Evolutionary conservation across 139 green algal species (phyloP).

Genomic region (Astrephomene gubernaculifera): DNA sequence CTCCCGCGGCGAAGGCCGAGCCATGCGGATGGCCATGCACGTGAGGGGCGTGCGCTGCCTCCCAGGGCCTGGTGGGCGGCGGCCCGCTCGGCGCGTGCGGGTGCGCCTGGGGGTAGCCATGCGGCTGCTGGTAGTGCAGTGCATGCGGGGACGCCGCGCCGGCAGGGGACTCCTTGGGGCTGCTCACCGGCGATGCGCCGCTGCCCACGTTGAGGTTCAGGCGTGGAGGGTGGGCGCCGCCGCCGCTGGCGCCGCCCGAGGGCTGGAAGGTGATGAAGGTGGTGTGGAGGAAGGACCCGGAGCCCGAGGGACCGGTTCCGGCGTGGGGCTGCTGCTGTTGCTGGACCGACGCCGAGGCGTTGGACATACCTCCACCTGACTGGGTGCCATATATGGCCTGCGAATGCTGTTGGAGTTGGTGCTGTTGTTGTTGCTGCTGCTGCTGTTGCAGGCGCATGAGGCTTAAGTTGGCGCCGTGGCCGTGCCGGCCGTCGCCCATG

Average conservation of each 20-base stretch:
- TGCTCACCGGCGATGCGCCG: neutral
- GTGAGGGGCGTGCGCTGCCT: neutral
- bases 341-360: neutral
- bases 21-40: neutral
- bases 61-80: neutral
- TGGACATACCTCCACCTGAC: no score
- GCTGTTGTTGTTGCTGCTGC: slow-evolving; percentile 11
- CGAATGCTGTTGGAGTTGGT: neutral
- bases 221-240: neutral
- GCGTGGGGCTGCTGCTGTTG: neutral
- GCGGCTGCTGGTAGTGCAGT: neutral
- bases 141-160: no score
- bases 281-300: neutral
- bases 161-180: neutral
- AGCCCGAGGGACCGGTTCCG: neutral
- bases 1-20: neutral
- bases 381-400: no score
- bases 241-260: neutral
- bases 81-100: neutral
- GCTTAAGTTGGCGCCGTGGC: slow-evolving; percentile 41
- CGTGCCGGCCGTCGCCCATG: slow-evolving; percentile 19
- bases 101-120: neutral
- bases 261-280: slow-evolving; percentile 13
- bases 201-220: neutral
- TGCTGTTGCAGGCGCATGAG: slow-evolving; percentile 47